Evolutionary conservation across 192 early-diverging fungal genomes (phyloP).

Genomic region (Obelidium mucronatum): DNA sequence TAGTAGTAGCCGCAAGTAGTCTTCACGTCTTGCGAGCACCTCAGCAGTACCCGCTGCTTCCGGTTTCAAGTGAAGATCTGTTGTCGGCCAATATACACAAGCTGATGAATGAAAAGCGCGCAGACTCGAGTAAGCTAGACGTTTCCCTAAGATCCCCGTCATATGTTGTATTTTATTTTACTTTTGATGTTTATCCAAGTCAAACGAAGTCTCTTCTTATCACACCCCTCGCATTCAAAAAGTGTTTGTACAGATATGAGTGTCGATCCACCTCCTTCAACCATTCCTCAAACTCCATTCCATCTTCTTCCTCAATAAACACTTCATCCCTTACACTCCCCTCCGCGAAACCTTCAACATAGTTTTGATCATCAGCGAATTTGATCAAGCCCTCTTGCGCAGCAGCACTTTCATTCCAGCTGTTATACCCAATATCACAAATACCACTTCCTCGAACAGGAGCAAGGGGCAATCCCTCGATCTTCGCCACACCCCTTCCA

Average conservation of each 20-base stretch:
- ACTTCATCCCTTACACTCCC: constrained; percentile 32
- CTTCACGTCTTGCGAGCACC: constrained; percentile 48
- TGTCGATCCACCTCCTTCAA: constrained; percentile 48
- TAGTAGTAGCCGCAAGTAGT: constrained; percentile 51
- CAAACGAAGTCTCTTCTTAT: too few species aligned
- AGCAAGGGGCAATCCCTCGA: constrained; percentile 29
- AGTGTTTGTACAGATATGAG: constrained; percentile 54
- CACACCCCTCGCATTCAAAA: constrained; percentile 53
- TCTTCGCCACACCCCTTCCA: constrained; percentile 13
- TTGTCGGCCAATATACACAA: too few species aligned
- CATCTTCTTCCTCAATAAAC: constrained; percentile 38
- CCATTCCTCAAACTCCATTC: constrained; percentile 49
- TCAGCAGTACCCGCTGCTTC: constrained; percentile 2
- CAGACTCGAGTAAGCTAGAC: too few species aligned
- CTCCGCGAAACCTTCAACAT: constrained; percentile 32
- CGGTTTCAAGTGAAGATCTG: too few species aligned
- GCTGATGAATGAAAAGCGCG: too few species aligned
- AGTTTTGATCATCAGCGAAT: background rate
- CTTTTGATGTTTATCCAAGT: background rate
- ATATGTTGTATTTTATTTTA: background rate
- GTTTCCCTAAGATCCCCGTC: too few species aligned
- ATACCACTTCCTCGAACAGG: background rate
- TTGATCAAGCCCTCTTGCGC: background rate
- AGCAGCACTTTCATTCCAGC: background rate
- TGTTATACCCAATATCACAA: background rate